These are phyloP conservation scores for Arthrobotrys sphaeroides DNA, from an alignment of 2,329 filamentous ascomycete species.

Conservation along the genomic window DNA sequence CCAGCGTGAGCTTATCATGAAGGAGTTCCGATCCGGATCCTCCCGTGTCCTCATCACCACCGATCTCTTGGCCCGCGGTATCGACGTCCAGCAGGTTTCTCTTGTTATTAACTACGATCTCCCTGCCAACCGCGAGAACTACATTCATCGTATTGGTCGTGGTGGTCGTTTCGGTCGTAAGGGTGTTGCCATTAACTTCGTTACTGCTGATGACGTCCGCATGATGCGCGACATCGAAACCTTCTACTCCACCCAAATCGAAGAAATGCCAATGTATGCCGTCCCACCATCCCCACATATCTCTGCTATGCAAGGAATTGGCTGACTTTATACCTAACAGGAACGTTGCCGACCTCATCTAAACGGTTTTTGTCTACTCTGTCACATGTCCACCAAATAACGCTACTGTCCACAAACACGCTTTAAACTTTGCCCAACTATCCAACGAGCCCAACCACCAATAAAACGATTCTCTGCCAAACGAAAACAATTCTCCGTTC, in stretches of 20 bases:
- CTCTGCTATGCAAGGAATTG: neutral
- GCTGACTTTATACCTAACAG: slow-evolving; percentile 34
- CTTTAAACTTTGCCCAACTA: neutral
- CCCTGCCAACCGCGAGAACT: slow-evolving; percentile 99
- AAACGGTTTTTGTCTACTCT: slow-evolving; percentile 60
- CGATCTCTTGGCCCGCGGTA: slow-evolving; percentile 97
- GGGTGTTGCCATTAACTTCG: slow-evolving; percentile 99
- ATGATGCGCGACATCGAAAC: slow-evolving; percentile 99
- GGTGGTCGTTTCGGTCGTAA: slow-evolving; percentile 99
- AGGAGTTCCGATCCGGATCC: slow-evolving; percentile 99
- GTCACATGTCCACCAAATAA: neutral
- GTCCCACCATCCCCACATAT: slow-evolving; percentile 66
- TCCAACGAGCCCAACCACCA: slow-evolving; percentile 6
- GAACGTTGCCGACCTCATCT: slow-evolving; percentile 79
- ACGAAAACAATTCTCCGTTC: neutral
- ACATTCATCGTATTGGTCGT: slow-evolving; percentile 99
- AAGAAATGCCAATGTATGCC: slow-evolving; percentile 99
- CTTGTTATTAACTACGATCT: slow-evolving; percentile 99
- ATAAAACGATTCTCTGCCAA: neutral
- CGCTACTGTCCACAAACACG: neutral
- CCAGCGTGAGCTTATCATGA: slow-evolving; percentile 99
- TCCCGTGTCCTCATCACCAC: slow-evolving; percentile 99
- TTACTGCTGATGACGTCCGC: slow-evolving; percentile 97
- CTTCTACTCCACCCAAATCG: slow-evolving; percentile 99
- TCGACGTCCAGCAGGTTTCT: slow-evolving; percentile 99